Evolutionary conservation across 1,284 basidiomycete species (phyloP), one percentile per base, ranked within the genome.

Genomic region (Rhizopogon parksii): DNA sequence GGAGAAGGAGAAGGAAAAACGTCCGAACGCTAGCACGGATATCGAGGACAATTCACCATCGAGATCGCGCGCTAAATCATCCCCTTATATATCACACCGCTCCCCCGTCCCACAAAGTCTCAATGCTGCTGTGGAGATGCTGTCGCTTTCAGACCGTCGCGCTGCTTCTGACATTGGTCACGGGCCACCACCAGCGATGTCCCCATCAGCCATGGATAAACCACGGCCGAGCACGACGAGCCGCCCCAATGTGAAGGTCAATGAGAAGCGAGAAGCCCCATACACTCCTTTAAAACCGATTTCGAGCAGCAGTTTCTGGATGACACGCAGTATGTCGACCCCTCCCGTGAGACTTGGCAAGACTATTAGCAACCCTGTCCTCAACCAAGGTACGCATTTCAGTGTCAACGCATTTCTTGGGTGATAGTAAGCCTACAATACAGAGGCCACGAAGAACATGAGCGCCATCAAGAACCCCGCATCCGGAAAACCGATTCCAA

Each of bases 371-470:
- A 70, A 61, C 19, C 85, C 85, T 6, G 77, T 85, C 27, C 71
- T 79, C 27, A 83, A 88, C 57, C 74, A 78, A 62, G 79, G 85
- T 85, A 57, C 51, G 74, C 24, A 45, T 45, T 55, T 55, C 37
- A 40, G 57, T 52, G 15, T 45, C 25, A 6, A 39, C 14, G 14
- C 11, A 46, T 37, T 49, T 46, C 56, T 43, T n/a, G 42, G 12
- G 30, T 34, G 46, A 47, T 30, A 11, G 8, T 30, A 30, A 9
- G 9, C 27, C 17, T 21, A 8, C 27, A 6, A 8, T 46, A 30
- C 60, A 85, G 88, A 80, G 64, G 84, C 86, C n/a, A 85, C 83
- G 2, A 61, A 78, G 57, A 75, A 82, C 55, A 79, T 89, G 78
- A 85, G 78, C 55, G 87, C 89, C 34, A 75, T 86, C 32, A 83